Conservation (phyloP, 768 basidiomycete genomes). For the Russula sp. region DNA sequence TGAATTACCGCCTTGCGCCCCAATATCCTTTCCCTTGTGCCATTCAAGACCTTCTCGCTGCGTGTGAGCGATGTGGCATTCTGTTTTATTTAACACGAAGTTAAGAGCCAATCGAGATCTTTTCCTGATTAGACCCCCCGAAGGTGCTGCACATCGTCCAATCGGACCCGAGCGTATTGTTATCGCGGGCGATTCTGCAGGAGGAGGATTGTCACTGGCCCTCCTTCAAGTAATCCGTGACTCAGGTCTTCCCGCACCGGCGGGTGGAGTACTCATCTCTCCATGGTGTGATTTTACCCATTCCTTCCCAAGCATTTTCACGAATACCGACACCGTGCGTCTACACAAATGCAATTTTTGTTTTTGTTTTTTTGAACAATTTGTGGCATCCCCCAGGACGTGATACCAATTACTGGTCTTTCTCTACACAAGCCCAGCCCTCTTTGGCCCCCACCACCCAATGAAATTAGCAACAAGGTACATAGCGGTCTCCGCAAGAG, state of each 20-base stretch:
- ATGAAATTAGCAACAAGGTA: slow-evolving; percentile 51
- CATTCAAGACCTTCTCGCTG: slow-evolving; percentile 81
- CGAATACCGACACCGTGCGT: slow-evolving; percentile 76
- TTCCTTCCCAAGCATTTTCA: slow-evolving; percentile 83
- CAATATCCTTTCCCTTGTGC: slow-evolving; percentile 97
- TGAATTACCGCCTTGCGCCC: slow-evolving; percentile 85
- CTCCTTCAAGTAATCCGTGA: slow-evolving; percentile 87
- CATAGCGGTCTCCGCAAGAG: slow-evolving; percentile 54
- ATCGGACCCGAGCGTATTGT: slow-evolving; percentile 80
- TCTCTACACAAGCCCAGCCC: slow-evolving; percentile 74
- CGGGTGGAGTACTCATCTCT: slow-evolving; percentile 84
- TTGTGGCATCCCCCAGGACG: slow-evolving; percentile 45
- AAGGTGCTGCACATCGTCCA: slow-evolving; percentile 66
- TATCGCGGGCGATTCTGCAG: slow-evolving; percentile 88
- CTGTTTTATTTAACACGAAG: not conserved
- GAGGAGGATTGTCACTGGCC: slow-evolving; percentile 80
- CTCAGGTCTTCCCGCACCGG: slow-evolving; percentile 69
- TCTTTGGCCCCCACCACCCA: slow-evolving; percentile 72
- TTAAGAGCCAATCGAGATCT: slow-evolving; percentile 50
- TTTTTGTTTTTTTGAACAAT: not conserved
- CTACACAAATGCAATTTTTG: not conserved
- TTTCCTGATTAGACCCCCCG: slow-evolving; percentile 85
- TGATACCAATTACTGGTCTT: slow-evolving; percentile 70
- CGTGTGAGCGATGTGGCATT: slow-evolving; percentile 49
- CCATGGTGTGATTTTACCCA: slow-evolving; percentile 96